A percentile compares a stretch with the other conserved stretches of the same genome.
These are phyloP conservation scores for Plicaturopsis crispa DNA, from an alignment of 768 basidiomycete species.

Conservation along the genomic window DNA sequence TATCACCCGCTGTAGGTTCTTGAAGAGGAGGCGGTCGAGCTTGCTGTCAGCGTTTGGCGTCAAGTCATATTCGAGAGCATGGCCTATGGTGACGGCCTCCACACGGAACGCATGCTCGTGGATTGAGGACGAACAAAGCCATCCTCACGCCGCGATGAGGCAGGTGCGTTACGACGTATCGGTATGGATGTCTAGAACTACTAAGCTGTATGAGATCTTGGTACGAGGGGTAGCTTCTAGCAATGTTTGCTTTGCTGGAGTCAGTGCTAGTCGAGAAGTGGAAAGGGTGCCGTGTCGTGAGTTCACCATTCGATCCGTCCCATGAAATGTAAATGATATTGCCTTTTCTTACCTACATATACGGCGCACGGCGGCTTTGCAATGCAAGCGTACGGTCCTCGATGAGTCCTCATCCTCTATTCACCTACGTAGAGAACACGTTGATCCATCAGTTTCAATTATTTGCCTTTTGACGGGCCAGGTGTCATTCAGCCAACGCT, in stretches of 20 bases:
- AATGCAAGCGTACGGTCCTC: too few species aligned
- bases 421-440: too few species aligned
- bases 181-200: constrained; percentile 22
- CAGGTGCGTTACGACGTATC: constrained; percentile 60
- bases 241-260: constrained; percentile 10
- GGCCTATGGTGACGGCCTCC: constrained; percentile 84
- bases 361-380: too few species aligned
- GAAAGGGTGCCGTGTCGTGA: constrained; percentile 33
- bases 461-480: too few species aligned
- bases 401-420: too few species aligned
- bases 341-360: constrained; percentile 13
- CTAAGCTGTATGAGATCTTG: constrained; percentile 33
- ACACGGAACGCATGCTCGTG: constrained; percentile 80
- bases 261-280: not conserved
- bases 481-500: too few species aligned
- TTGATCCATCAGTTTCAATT: too few species aligned
- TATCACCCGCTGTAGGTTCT: constrained; percentile 51
- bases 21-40: constrained; percentile 83
- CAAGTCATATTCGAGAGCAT: constrained; percentile 94
- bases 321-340: constrained; percentile 40
- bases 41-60: constrained; percentile 78
- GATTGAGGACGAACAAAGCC: constrained; percentile 35
- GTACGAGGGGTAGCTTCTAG: constrained; percentile 19
- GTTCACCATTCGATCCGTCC: constrained; percentile 44
- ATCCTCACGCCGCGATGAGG: constrained; percentile 13